Evolutionary conservation across 2,329 filamentous ascomycete genomes (phyloP).

Genomic region (Orbilia brochopaga): DNA sequence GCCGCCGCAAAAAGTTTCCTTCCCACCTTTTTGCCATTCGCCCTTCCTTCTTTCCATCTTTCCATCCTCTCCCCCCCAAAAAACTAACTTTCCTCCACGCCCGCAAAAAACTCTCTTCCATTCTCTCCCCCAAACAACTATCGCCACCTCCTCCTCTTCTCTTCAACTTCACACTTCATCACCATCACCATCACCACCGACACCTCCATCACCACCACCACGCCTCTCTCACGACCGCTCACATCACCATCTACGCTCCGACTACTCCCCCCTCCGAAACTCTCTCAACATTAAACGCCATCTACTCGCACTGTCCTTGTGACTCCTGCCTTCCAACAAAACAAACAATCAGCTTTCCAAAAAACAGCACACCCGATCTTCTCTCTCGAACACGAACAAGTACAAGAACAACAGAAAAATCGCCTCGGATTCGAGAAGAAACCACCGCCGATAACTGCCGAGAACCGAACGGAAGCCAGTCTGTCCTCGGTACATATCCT

Average conservation of each 20-base stretch:
- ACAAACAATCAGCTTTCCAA: not conserved
- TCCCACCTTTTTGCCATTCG: too few relatives aligned
- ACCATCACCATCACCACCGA: not conserved
- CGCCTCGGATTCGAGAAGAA: constrained; percentile 5
- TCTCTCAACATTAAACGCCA: not conserved
- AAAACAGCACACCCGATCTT: constrained; percentile 2
- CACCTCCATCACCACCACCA: not conserved
- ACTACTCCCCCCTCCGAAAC: constrained; percentile 4
- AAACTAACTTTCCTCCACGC: not conserved
- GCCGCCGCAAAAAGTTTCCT: not conserved
- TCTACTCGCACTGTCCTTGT: constrained; percentile 1
- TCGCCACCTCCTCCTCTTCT: not conserved
- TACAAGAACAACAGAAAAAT: constrained; percentile 7
- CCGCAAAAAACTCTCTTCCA: constrained; percentile 3
- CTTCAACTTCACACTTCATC: constrained; percentile 14
- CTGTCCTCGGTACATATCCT: constrained; percentile 36
- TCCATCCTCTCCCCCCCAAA: not conserved
- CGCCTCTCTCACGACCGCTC: not conserved
- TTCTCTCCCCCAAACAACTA: constrained; percentile 8
- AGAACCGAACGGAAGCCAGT: constrained; percentile 18
- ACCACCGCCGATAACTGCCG: constrained; percentile 8
- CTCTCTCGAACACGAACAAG: not conserved
- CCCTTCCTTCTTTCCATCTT: not conserved
- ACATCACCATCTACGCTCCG: not conserved
- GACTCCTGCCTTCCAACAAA: not conserved